Evolutionary conservation across 2,329 filamentous ascomycete genomes (phyloP).

Genomic region (Aspergillus ochraceoroseus): DNA sequence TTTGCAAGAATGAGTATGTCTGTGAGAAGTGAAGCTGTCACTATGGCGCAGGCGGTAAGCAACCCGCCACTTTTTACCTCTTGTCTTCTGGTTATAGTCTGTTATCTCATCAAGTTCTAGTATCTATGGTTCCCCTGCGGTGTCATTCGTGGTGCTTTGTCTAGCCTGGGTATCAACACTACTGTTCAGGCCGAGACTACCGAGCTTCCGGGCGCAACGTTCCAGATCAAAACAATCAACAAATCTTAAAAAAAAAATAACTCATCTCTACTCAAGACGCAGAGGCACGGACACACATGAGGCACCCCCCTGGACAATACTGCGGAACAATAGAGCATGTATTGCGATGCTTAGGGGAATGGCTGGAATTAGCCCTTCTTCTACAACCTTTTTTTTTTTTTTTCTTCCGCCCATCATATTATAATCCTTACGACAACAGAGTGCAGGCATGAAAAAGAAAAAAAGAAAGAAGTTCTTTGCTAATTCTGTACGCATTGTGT

Average conservation of each 20-base stretch:
- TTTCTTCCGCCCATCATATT: too few relatives aligned
- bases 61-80: too few relatives aligned
- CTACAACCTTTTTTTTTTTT: not conserved
- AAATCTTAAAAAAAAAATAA: slow-evolving; percentile 53
- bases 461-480: slow-evolving; percentile 14
- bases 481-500: slow-evolving; percentile 17
- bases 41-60: slow-evolving; percentile 71
- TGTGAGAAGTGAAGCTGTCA: slow-evolving; percentile 64
- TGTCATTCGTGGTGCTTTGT: slow-evolving; percentile 82
- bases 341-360: not conserved
- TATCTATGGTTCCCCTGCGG: slow-evolving; percentile 96
- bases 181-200: slow-evolving; percentile 86
- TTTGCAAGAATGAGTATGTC: slow-evolving; percentile 86
- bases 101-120: slow-evolving; percentile 43
- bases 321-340: not conserved
- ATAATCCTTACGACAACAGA: not conserved
- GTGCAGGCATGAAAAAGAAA: slow-evolving; percentile 9
- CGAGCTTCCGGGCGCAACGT: slow-evolving; percentile 82
- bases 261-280: not conserved
- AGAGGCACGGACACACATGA: not conserved
- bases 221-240: slow-evolving; percentile 85
- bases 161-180: slow-evolving; percentile 84
- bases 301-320: too few relatives aligned
- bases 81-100: too few relatives aligned
- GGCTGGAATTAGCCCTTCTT: not conserved